Evolutionary conservation across 2,329 filamentous ascomycete species (phyloP).

Genomic region (Ilyonectria robusta): DNA sequence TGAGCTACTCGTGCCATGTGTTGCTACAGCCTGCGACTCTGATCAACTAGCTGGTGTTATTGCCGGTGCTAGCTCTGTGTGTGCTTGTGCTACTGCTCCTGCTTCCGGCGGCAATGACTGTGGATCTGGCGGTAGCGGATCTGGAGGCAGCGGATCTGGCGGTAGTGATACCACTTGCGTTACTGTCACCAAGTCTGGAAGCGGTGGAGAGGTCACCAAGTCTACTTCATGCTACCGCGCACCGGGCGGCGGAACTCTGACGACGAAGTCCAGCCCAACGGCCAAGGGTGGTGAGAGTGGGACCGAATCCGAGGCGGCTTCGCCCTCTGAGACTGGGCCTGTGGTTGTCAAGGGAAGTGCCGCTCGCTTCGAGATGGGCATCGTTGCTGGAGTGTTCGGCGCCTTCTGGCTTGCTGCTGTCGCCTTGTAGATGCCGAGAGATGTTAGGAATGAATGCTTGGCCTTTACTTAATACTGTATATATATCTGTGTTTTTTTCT

Average conservation of each 20-base stretch:
- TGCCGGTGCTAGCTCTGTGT: constrained; percentile 45
- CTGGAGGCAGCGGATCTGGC: constrained; percentile 18
- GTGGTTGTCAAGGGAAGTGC: constrained; percentile 32
- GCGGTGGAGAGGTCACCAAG: constrained; percentile 10
- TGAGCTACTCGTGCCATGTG: constrained; percentile 47
- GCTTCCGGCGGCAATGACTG: constrained; percentile 5
- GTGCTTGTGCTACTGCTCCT: constrained; percentile 35
- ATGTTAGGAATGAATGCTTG: neutral
- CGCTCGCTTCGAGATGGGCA: constrained; percentile 41
- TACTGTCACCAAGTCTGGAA: constrained; percentile 20
- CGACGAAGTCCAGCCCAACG: neutral
- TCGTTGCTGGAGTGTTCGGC: constrained; percentile 44
- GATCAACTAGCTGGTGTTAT: constrained; percentile 46
- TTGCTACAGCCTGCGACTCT: constrained; percentile 46
- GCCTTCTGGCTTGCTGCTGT: constrained; percentile 42
- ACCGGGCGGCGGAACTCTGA: constrained; percentile 19
- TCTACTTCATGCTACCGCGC: constrained; percentile 19
- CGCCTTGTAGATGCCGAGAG: constrained; percentile 33
- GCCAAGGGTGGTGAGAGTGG: constrained; percentile 9
- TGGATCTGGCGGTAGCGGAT: neutral
- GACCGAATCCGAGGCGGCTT: neutral
- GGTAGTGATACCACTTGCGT: constrained; percentile 22
- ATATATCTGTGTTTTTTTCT: neutral
- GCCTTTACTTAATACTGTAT: constrained; percentile 3
- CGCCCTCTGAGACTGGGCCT: constrained; percentile 22